phyloP scores from a whole-genome alignment of 2,329 filamentous ascomycete genomes.

The Stromatinia cepivora region DNA sequence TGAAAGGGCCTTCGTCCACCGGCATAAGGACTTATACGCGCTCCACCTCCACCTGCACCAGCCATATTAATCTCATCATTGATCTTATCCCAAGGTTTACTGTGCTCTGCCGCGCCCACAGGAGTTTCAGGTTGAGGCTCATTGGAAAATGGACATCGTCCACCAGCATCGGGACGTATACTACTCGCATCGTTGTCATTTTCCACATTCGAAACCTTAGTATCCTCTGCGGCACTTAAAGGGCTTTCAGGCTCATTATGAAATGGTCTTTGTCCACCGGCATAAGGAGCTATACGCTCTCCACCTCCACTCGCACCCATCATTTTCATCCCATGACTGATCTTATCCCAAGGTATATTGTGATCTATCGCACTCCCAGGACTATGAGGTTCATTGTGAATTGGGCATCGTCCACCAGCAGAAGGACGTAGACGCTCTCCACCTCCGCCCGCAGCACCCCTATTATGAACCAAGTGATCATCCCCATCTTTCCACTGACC shows the following conservation, averaged over 20 bases:
- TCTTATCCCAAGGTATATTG: neutral
- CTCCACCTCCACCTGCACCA: too few species aligned
- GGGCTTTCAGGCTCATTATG: neutral
- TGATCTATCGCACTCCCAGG: neutral
- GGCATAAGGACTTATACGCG: too few species aligned
- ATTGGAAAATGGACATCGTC: too few species aligned
- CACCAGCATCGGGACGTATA: too few species aligned
- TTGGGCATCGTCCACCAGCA: neutral
- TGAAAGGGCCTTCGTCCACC: too few species aligned
- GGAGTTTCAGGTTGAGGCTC: too few species aligned
- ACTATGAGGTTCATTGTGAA: neutral
- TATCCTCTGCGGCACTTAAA: neutral
- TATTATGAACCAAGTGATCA: neutral
- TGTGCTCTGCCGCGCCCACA: too few species aligned
- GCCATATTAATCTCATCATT: too few species aligned
- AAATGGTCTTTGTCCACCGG: neutral
- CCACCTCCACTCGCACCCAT: neutral
- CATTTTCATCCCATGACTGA: too few species aligned
- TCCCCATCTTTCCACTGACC: neutral
- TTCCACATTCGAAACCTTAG: neutral
- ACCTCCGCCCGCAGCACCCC: neutral
- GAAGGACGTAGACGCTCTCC: too few species aligned
- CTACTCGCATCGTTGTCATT: neutral
- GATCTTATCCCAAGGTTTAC: too few species aligned
- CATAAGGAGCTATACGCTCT: neutral